These are phyloP conservation scores for Apiosordaria backusii DNA, from an alignment of 495 filamentous ascomycete genomes.

Conservation along the genomic window DNA sequence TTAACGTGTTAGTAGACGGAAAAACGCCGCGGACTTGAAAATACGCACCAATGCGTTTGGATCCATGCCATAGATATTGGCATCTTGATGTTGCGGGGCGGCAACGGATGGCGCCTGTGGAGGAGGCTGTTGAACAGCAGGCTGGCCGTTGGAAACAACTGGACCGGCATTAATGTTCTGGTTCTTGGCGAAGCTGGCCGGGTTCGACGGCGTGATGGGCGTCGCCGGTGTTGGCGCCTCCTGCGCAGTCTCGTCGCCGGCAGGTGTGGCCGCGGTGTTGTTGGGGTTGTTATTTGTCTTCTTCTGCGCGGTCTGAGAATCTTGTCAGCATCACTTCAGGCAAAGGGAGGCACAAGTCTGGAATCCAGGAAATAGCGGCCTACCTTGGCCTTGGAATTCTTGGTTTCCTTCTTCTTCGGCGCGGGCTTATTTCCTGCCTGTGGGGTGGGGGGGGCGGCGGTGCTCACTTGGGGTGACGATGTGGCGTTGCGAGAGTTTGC, in stretches of 20 bases:
- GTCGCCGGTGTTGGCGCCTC: conserved; percentile 79
- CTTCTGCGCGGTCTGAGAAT: conserved; percentile 66
- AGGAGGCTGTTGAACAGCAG: conserved; percentile 39
- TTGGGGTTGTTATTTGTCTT: conserved; percentile 54
- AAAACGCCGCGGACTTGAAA: background rate
- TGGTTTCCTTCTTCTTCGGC: conserved; percentile 81
- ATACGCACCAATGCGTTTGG: conserved; percentile 35
- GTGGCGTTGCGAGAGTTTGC: conserved; percentile 60
- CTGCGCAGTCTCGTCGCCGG: conserved; percentile 66
- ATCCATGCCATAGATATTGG: conserved; percentile 37
- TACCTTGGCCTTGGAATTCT: conserved; percentile 74
- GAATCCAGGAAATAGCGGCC: conserved; percentile 37
- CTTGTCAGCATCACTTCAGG: conserved; percentile 25
- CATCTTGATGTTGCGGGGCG: conserved; percentile 45
- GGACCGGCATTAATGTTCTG: conserved; percentile 49
- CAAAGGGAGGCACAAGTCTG: background rate
- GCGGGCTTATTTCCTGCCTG: conserved; percentile 71
- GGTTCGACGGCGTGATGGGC: conserved; percentile 80
- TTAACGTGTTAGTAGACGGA: conserved; percentile 14
- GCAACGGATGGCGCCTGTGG: conserved; percentile 45
- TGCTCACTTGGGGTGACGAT: conserved; percentile 71
- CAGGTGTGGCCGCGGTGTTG: conserved; percentile 64
- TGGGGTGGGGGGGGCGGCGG: conserved; percentile 82
- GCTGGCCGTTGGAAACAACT: conserved; percentile 44
- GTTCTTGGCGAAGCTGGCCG: conserved; percentile 58